Base-by-base conservation (phyloP, 1,284 basidiomycete genomes). In the Ustilago lituana region DNA sequence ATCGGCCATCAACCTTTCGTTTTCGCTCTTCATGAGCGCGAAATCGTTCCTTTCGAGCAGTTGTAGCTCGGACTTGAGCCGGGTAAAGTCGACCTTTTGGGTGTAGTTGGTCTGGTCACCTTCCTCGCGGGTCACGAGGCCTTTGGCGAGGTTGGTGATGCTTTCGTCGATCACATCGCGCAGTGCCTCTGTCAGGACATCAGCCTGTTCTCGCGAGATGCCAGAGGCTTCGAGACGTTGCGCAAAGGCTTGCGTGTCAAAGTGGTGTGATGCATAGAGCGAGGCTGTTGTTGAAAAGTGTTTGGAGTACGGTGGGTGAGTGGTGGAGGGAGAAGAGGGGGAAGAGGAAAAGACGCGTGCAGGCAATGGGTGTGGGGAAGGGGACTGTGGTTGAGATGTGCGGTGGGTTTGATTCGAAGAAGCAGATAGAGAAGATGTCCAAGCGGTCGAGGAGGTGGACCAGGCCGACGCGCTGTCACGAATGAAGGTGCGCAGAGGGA, bases 31-130 rank as follows among this genome's bases (percentile, higher is more conserved):
- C 85, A 98, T 90, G 86, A 94, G 89, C 22, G 93, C 90, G 49
- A 97, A 87, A 81, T 99, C 95, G 79, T 98, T 98, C 87, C 95
- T 94, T 85, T 97, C 94, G 85, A 93, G 91, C 38, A 98, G 85
- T 84, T 97, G 92, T 26, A 98, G 86, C 82, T 97, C 95, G 15
- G 93, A 95, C 84, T 98, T 98, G 73, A 96, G 89, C 80, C 94
- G 90, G 5, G 94, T 92, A 83, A 98, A 98, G 84, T 98, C 95
- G 62, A 98, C 94, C 48, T 82, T 82, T 43, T 81, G 80, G 2
- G 77, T 77, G 44, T 81, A 82, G 52, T 73, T 73, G 47, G 66
- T 74, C 38, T 76, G 64, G 31, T 81, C 80, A 10, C 74, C 79
- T 39, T 82, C 79, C 44, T 78, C 78, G 29, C 79, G 64, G 15